Conservation (phyloP, 805 yeast species). For the Candida berthetii region DNA sequence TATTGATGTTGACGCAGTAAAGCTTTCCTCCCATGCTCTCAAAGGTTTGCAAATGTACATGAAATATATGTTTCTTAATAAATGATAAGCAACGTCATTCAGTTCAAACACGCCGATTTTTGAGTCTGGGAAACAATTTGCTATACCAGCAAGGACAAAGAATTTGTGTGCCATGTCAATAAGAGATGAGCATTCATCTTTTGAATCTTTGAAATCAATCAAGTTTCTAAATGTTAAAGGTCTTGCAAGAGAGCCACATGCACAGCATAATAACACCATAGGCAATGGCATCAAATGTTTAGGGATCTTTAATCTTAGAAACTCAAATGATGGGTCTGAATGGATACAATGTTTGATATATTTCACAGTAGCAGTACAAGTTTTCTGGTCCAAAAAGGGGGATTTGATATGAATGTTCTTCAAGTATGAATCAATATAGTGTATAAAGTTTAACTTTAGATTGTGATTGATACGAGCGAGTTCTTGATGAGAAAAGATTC, state of each 20-base stretch:
- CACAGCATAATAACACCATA: conserved; percentile 5
- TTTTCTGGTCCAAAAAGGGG: conserved; percentile 10
- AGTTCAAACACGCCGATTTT: conserved; percentile 11
- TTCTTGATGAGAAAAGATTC: conserved; percentile 5
- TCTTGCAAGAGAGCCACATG: conserved; percentile 12
- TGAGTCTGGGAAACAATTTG: conserved; percentile 6
- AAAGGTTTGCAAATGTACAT: conserved; percentile 19
- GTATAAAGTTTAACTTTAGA: conserved; percentile 4
- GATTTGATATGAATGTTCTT: conserved; percentile 14
- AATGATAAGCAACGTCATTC: conserved; percentile 9
- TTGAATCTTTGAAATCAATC: conserved; percentile 5
- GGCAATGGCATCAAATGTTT: conserved; percentile 9
- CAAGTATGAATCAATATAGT: conserved; percentile 9
- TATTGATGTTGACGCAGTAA: conserved; percentile 13
- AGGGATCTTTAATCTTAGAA: conserved; percentile 8
- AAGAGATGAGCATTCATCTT: conserved; percentile 4
- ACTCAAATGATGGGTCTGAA: neutral
- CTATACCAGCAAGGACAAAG: conserved; percentile 7
- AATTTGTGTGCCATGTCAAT: conserved; percentile 6
- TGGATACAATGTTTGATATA: conserved; percentile 2
- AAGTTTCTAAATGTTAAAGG: conserved; percentile 13
- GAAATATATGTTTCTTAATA: conserved; percentile 13
- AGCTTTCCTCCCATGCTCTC: conserved; percentile 15
- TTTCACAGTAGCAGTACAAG: conserved; percentile 6
- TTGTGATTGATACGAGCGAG: conserved; percentile 3